Base-by-base conservation (phyloP, 2,329 filamentous ascomycete species). In the Fusarium sp. region DNA sequence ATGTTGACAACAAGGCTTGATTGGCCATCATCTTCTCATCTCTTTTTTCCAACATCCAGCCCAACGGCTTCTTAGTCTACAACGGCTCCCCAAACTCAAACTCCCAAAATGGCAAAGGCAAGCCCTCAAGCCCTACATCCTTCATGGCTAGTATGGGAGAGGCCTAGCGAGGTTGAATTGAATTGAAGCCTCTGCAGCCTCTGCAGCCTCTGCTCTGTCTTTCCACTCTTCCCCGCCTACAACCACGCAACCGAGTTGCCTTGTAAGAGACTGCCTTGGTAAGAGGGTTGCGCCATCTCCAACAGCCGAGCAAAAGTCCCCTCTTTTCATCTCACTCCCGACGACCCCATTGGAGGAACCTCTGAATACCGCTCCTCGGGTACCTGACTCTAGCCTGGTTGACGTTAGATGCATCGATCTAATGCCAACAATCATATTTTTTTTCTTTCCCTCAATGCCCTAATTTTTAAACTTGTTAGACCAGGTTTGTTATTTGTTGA, bases 341-440 rank as follows among this genome's bases (percentile, higher is more conserved):
- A 52, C 52, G 13, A 20, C 28, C 39, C 43, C 48, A 67, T 67
- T 66, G 62, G 62, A 48, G 35, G 35, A 37, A n/a, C 35, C 8
- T 9, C 9, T 19, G 4, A 45, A 26, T 45, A 33, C 37, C 37
- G 35, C n/a, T 32, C 44, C 22, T 53, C 67, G 67, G 67, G 67
- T 69, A 70, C 67, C 67, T 69, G 64, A 69, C 62, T 67, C 62
- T 69, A 69, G 58, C 66, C 67, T 57, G 14, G 35, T 67, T 52
- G 33, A 14, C 30, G 37, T 62, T 68, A 69, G 52, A 52, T 54
- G 26, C 45, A 49, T 64, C 67, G 62, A 70, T 63, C 58, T 56
- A 70, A 51, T 37, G 45, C 47, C 53, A 60, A 33, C 46, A 56
- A 35, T 52, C 28, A 32, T 56, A 33, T 64, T 20, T 15, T 33